phyloP scores from a whole-genome alignment of 2,329 filamentous ascomycete genomes.

The Onygenales sp. region DNA sequence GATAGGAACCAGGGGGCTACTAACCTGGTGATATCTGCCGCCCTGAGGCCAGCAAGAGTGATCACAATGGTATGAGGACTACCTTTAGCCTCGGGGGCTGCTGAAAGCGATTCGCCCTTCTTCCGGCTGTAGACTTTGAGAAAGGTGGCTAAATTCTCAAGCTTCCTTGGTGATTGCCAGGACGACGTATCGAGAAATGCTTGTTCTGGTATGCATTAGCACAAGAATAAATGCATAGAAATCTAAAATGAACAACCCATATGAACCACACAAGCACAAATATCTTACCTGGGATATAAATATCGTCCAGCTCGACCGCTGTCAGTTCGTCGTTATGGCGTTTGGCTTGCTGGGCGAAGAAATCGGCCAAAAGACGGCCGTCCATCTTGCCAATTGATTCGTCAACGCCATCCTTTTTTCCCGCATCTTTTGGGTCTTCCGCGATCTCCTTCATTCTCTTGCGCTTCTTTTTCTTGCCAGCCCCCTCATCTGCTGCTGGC shows the following conservation, averaged over 20 bases:
- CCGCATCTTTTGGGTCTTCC: slow-evolving; percentile 26
- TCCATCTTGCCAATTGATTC: slow-evolving; percentile 75
- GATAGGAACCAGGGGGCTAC: slow-evolving; percentile 9
- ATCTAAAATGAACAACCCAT: neutral
- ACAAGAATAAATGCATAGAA: neutral
- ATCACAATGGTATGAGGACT: slow-evolving; percentile 81
- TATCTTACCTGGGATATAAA: slow-evolving; percentile 62
- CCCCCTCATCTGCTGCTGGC: neutral
- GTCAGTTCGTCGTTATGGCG: slow-evolving; percentile 74
- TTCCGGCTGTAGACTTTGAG: slow-evolving; percentile 52
- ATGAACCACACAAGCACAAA: neutral
- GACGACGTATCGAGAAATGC: slow-evolving; percentile 71
- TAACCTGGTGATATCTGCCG: slow-evolving; percentile 72
- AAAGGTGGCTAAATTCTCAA: slow-evolving; percentile 69
- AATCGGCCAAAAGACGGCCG: slow-evolving; percentile 70
- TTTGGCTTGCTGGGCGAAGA: slow-evolving; percentile 68
- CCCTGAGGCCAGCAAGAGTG: slow-evolving; percentile 72
- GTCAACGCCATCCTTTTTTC: slow-evolving; percentile 67
- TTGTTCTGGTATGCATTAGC: slow-evolving; percentile 42
- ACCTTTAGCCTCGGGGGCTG: slow-evolving; percentile 59
- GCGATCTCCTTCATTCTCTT: slow-evolving; percentile 14
- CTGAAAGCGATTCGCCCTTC: slow-evolving; percentile 50
- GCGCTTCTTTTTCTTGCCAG: slow-evolving; percentile 22
- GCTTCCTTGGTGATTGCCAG: slow-evolving; percentile 56
- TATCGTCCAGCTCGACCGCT: slow-evolving; percentile 71